These are phyloP conservation scores for Clonostachys rhizophaga DNA, from an alignment of 2,329 filamentous ascomycete genomes.

Conservation along the genomic window DNA sequence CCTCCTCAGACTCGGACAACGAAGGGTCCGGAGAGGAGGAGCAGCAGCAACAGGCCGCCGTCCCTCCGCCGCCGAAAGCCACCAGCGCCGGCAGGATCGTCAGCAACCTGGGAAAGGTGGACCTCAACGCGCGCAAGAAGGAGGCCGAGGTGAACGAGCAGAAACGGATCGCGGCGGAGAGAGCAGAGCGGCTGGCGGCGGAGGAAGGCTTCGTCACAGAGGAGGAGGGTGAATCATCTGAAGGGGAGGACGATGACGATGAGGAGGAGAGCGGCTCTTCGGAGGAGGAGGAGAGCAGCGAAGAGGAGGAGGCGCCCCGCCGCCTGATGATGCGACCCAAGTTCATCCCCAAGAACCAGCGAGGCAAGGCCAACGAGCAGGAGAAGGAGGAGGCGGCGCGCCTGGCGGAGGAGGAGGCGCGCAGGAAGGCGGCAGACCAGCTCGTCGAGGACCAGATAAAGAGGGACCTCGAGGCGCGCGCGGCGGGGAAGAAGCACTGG, in stretches of 20 bases:
- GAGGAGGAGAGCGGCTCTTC: constrained; percentile 32
- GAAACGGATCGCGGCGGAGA: constrained; percentile 31
- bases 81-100: constrained; percentile 52
- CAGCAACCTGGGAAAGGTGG: constrained; percentile 45
- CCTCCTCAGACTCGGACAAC: constrained; percentile 37
- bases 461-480: constrained; percentile 71
- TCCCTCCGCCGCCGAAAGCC: constrained; percentile 52
- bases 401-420: constrained; percentile 53
- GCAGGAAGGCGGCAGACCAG: constrained; percentile 67
- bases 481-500: constrained; percentile 79
- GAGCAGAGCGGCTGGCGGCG: constrained; percentile 48
- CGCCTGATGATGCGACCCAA: constrained; percentile 58
- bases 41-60: constrained; percentile 19
- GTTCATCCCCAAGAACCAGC: constrained; percentile 56
- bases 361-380: constrained; percentile 25
- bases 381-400: constrained; percentile 25
- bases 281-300: constrained; percentile 38
- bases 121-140: constrained; percentile 41
- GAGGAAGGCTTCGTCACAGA: constrained; percentile 43
- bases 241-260: constrained; percentile 17
- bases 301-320: constrained; percentile 57
- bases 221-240: constrained; percentile 22
- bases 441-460: constrained; percentile 86
- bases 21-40: constrained; percentile 24
- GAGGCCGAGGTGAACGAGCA: constrained; percentile 41